Evolutionary conservation across 2,329 filamentous ascomycete species (phyloP), one percentile per base, ranked within the genome.

Genomic region (Zymoseptoria pseudotritici): DNA sequence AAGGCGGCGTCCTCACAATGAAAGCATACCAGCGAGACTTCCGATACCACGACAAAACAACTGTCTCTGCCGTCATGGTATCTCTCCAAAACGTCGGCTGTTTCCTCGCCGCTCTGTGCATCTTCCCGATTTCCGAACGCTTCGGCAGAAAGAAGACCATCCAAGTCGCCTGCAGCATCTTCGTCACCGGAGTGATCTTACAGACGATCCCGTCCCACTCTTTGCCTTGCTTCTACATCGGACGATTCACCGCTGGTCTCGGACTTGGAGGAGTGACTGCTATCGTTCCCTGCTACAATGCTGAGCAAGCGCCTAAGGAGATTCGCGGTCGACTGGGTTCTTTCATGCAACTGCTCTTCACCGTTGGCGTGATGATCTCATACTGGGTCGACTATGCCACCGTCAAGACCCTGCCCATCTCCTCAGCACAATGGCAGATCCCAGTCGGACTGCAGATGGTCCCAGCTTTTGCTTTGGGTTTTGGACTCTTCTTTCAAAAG

Each of bases 371-470:
- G 29, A 77, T 82, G 52, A 71, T 76, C 0, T 79, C 77, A 1
- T 83, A 83, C 66, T 83, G 80, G 78, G 58, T 83, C 53, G 79
- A 83, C 66, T 83, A 82, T 59, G 80, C 73, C 9, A 77, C 79
- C 5, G 65, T 71, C 2, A 67, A 69, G 20, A 68, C 69, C 49
- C 69, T 78, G 42, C 60, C 64, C 19, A 63, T 77, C 0, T 71
- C 70, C 2, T 63, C 69, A 7, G 64, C 63, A n/a, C 80, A 84
- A 69, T 85, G 82, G 83, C 82, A 83, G 69, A 77, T 84, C 31
- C 59, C 82, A 78, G 78, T 85, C 50, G 81, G 79, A 0, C 72
- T 84, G 4, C 81, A 83, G 62, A 74, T 83, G 10, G 69, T 79
- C 0, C 79, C 80, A 0, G 80, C 78, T 0, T 76, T 71, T 2